Conservation (phyloP, 305 asterid species). For the Solanum hybrid region DNA sequence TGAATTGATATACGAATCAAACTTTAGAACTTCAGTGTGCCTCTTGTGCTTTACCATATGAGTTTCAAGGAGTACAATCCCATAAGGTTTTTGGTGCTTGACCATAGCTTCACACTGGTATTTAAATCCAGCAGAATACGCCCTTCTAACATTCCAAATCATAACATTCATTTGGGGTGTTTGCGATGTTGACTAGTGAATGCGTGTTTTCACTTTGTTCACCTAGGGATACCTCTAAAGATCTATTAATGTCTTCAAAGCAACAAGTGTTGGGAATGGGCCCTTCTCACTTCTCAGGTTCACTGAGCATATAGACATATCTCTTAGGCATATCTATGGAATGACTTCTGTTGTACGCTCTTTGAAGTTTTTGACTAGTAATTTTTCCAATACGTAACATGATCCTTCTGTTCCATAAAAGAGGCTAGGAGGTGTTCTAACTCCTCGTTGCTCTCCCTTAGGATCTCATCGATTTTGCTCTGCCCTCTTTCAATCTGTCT, state of each 20-base stretch:
- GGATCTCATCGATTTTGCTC: background rate
- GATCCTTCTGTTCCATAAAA: background rate
- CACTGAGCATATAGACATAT: background rate
- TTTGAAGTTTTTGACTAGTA: no score
- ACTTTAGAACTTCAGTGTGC: background rate
- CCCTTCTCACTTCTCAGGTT: background rate
- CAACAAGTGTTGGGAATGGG: background rate
- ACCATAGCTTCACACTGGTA: background rate
- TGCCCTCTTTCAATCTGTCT: accelerated
- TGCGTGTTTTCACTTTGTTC: background rate
- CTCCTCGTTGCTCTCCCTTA: background rate
- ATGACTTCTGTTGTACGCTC: no score
- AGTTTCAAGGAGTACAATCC: background rate
- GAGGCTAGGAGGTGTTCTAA: background rate
- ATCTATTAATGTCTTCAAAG: background rate
- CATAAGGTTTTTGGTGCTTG: background rate
- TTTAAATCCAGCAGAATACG: accelerated
- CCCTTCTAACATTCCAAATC: background rate
- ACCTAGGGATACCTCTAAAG: background rate
- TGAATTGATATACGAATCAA: no score
- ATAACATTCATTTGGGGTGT: background rate
- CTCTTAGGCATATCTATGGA: background rate
- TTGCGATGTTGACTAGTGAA: background rate
- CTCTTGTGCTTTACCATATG: background rate
- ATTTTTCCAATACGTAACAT: no score